These are phyloP conservation scores for Schoenoplectus tabernaemontani DNA, from an alignment of 202 grass and related monocot species.

Conservation along the genomic window DNA sequence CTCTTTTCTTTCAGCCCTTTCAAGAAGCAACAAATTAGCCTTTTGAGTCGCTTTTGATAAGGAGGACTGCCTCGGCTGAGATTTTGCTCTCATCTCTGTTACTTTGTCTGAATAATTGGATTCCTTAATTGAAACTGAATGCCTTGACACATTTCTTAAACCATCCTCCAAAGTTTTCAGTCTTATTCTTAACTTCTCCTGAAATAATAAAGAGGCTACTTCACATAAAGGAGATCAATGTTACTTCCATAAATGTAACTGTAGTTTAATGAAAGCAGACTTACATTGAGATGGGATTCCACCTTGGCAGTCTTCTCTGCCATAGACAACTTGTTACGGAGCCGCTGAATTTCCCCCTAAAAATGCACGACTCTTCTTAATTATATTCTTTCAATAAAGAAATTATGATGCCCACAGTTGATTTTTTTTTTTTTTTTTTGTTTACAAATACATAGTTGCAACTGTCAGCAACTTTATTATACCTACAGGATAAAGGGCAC, in stretches of 20 bases:
- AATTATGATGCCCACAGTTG: conserved; percentile 6
- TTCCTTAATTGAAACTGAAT: conserved; percentile 26
- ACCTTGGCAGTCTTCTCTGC: conserved; percentile 73
- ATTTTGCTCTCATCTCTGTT: conserved; percentile 34
- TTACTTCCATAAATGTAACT: neutral
- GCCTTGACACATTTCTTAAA: conserved; percentile 36
- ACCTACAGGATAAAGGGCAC: neutral
- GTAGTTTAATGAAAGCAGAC: neutral
- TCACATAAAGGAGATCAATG: neutral
- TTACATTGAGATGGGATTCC: conserved; percentile 70
- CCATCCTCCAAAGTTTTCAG: conserved; percentile 69
- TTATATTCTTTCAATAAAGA: neutral
- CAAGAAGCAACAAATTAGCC: conserved; percentile 28
- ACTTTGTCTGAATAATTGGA: conserved; percentile 33
- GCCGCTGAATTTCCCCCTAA: conserved; percentile 69
- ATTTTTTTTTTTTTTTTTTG: neutral
- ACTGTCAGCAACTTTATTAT: neutral
- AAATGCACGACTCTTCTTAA: conserved; percentile 2
- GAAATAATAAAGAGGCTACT: neutral
- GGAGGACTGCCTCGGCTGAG: conserved; percentile 52
- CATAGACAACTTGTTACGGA: conserved; percentile 56
- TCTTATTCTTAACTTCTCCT: conserved; percentile 84
- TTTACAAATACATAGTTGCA: neutral
- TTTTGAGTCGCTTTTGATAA: conserved; percentile 40
- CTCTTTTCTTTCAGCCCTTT: conserved; percentile 29